These are phyloP conservation scores for Fragilariopsis cylindrus DNA, from an alignment of 108 stramenopile species.

Conservation along the genomic window DNA sequence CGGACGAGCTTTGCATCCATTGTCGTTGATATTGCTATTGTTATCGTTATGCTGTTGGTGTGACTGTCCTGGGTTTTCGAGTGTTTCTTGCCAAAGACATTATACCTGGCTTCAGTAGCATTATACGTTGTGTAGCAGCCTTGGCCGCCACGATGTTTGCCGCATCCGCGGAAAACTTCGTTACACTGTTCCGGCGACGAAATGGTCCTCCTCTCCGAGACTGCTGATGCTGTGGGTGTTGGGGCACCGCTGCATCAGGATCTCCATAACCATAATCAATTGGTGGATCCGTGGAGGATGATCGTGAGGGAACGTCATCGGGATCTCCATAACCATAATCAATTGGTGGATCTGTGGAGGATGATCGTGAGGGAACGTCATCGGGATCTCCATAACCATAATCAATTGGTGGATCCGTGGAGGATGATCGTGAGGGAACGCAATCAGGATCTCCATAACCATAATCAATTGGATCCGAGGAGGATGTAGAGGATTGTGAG, in stretches of 20 bases:
- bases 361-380: neutral
- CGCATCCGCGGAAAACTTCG: constrained; percentile 7
- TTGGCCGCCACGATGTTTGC: constrained; percentile 14
- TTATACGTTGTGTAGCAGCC: constrained; percentile 5
- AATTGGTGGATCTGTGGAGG: neutral
- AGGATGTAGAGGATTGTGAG: too few species aligned
- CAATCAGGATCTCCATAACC: constrained; percentile 30
- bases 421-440: neutral
- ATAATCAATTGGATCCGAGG: neutral
- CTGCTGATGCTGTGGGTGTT: neutral
- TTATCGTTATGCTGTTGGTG: neutral
- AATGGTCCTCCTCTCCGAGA: constrained; percentile 7
- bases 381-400: neutral
- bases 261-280: constrained; percentile 9
- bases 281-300: neutral
- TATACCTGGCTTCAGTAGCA: neutral
- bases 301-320: neutral
- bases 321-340: constrained; percentile 26
- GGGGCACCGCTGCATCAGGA: neutral
- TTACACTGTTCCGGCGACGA: constrained; percentile 13
- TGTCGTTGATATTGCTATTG: neutral
- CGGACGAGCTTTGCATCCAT: neutral
- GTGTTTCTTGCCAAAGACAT: neutral
- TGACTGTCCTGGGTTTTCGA: neutral
- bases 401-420: neutral